Evolutionary conservation across 2,329 filamentous ascomycete genomes (phyloP), one percentile per base, ranked within the genome.

Genomic region (Didymella keratinophila): DNA sequence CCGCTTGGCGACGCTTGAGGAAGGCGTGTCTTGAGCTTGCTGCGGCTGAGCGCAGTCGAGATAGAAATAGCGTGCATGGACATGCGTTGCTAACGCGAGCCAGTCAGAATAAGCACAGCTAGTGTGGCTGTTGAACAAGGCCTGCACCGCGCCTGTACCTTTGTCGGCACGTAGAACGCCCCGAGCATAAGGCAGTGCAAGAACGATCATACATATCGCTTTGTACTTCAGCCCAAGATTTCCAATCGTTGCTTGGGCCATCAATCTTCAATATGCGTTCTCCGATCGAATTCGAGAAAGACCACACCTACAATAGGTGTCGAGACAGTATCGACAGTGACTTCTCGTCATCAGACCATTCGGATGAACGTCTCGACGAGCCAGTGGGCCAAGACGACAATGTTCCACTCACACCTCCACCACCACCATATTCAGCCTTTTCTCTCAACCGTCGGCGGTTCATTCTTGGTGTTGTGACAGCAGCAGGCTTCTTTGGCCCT

Each of bases 401-500:
- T 47, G 54, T 56, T 43, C 44, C 44, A 8, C 45, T 52, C 16
- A 27, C 48, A 43, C 43, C 53, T 53, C 37, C 44, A 46, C 49
- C 58, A 56, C 61, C 61, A 11, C 68, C 64, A 37, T 81, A 81
- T 59, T 76, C 78, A 5, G 78, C 76, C 0, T 78, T 80, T 46
- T 70, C 76, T 0, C 62, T 70, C 10, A 69, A 70, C 37, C 71
- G 75, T 7, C 71, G 72, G 51, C 69, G 70, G 16, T 75, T 80
- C 49, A 76, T 80, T 32, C 67, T 81, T 6, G 61, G 56, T 21
- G 64, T 80, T 23, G 76, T 80, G 45, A 80, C 78, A 2, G 63
- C 73, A 5, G 78, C 78, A 1, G 79, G 78, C 3, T 78, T 80
- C 65, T 75, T 81, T 41, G 79, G 76, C 0, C 79, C 80, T 9